Conservation (phyloP, 345 rosid species). For the Eucalyptus tenuipes region DNA sequence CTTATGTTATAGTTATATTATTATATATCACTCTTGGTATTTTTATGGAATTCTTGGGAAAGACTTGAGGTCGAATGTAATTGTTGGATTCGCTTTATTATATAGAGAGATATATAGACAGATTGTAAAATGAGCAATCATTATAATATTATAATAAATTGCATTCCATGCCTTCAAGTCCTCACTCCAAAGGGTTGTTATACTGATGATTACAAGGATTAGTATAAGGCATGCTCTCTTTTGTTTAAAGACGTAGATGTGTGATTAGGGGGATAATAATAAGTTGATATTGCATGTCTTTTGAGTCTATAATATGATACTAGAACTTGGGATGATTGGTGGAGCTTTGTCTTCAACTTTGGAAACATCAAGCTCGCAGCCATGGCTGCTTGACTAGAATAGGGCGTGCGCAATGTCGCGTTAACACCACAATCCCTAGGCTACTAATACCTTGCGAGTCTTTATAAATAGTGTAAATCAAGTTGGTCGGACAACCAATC, state of each 20-base stretch:
- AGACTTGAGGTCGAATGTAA: not conserved
- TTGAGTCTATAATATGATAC: not conserved
- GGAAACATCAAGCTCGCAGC: not conserved
- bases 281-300: not conserved
- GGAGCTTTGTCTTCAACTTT: not conserved
- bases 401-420: accelerated
- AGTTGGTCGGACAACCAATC: not conserved
- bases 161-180: not conserved
- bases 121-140: not conserved
- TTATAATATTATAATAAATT: not conserved
- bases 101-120: not conserved
- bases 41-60: not conserved
- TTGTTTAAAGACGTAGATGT: not conserved
- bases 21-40: not conserved
- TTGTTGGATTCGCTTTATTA: not conserved
- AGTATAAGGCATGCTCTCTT: not conserved
- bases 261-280: not conserved
- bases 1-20: not conserved
- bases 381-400: not conserved
- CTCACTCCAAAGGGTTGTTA: not conserved
- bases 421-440: not conserved
- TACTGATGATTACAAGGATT: not conserved
- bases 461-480: not conserved
- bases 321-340: not conserved
- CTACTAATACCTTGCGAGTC: not conserved